These are phyloP conservation scores for Euphorbia corollata DNA, from an alignment of 441 rosid genomes.

Conservation along the genomic window DNA sequence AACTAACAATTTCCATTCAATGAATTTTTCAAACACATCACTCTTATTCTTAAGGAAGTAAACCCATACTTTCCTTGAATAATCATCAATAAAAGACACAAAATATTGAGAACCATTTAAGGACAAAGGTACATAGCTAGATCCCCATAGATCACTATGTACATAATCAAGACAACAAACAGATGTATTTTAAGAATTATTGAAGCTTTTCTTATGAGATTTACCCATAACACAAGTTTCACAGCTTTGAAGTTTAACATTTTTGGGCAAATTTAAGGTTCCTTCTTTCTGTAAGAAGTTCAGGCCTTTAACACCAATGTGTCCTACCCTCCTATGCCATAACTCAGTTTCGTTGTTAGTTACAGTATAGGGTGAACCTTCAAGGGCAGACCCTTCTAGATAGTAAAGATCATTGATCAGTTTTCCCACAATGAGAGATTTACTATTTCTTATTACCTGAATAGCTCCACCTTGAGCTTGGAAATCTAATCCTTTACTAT, in stretches of 20 bases:
- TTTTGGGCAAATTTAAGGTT: background rate
- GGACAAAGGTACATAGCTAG: too few species aligned
- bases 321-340: background rate
- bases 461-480: background rate
- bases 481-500: background rate
- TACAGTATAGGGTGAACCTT: background rate
- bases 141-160: too few species aligned
- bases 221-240: background rate
- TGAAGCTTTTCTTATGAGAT: background rate
- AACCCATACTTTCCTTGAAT: too few species aligned
- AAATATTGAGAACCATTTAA: too few species aligned
- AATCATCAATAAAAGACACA: background rate
- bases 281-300: background rate
- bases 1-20: background rate
- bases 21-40: background rate
- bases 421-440: background rate
- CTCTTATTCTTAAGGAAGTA: too few species aligned
- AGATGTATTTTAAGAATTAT: background rate
- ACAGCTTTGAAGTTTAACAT: background rate
- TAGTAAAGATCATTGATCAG: background rate
- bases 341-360: background rate
- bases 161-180: background rate
- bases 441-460: too few species aligned
- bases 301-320: background rate
- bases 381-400: background rate